Evolutionary conservation across 2,329 filamentous ascomycete genomes (phyloP), one percentile per base, ranked within the genome.

Genomic region (Penicillium janthinellum): DNA sequence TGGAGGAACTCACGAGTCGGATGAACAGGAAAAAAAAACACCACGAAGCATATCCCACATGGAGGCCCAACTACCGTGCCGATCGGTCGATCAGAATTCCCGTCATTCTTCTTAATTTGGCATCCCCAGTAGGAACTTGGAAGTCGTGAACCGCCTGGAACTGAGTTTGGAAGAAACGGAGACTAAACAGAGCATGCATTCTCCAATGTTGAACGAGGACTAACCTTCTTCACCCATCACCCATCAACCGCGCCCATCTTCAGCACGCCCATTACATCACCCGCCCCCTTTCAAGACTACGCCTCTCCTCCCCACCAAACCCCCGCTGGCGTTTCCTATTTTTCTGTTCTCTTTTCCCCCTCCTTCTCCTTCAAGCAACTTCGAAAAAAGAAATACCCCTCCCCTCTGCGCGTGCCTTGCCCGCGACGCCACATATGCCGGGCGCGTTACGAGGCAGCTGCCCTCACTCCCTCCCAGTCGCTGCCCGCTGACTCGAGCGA

Each of bases 371-470:
- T 47, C 7, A 52, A 35, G 6, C 11, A 47, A 37, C 42, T 42
- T 28, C 20, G 17, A 20, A 20, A 20, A 20, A 20, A 20, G 20
- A 44, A 47, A 28, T n/a, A n/a, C 28, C 55, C 47, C 59, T 5
- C 25, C 25, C 54, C 55, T 59, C 59, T n/a, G 59, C 65, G 62
- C 64, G 67, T 66, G 66, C 64, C 31, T 44, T 53, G 50, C 42
- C 60, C 61, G 64, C 54, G 62, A 62, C 66, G 65, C 65, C 66
- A 67, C 64, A 64, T 63, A 71, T 70, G 69, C 67, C 69, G 64
- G 71, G 72, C 72, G 71, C 66, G 63, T 67, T 60, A 62, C 69
- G 63, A 71, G 71, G 67, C 73, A 74, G 71, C 71, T 73, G 71
- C 70, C 68, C 68, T 70, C 67, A 67, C 56, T 49, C 55, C 54